These are phyloP conservation scores for Cordia subcordata DNA, from an alignment of 257 asterid species.

Conservation along the genomic window DNA sequence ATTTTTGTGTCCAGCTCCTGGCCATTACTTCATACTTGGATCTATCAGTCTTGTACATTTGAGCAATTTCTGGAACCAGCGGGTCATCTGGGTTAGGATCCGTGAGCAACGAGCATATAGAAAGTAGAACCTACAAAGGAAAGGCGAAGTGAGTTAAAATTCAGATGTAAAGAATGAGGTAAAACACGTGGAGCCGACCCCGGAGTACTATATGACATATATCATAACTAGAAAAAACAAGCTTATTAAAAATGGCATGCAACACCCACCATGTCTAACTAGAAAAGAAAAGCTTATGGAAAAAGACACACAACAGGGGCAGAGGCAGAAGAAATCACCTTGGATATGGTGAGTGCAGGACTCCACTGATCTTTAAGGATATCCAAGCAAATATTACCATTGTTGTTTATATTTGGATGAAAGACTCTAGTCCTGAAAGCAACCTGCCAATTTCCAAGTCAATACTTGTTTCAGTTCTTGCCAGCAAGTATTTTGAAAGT, in stretches of 20 bases:
- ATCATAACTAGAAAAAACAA: no score
- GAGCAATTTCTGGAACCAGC: conserved; percentile 83
- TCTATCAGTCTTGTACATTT: conserved; percentile 58
- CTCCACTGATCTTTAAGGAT: conserved; percentile 94
- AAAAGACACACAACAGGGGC: no score
- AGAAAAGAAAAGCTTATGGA: no score
- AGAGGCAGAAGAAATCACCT: conserved; percentile 29
- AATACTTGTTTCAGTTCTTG: no score
- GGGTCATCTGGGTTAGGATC: conserved; percentile 96
- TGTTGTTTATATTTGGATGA: conserved; percentile 88
- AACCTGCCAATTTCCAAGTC: conserved; percentile 40
- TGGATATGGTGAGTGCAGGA: conserved; percentile 93
- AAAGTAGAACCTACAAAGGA: conserved; percentile 61
- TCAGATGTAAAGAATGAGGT: no score
- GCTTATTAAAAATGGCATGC: no score
- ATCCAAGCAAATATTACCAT: conserved; percentile 81
- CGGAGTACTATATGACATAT: no score
- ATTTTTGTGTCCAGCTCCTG: conserved; percentile 80
- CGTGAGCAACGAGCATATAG: conserved; percentile 76
- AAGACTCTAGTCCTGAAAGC: conserved; percentile 86
- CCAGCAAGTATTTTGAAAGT: no score
- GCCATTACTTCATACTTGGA: conserved; percentile 79
- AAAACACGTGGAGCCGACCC: no score
- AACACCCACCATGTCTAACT: no score
- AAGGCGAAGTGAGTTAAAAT: not conserved